Conservation (phyloP, 371 early-diverging fungal genomes). For the Circinella minor region DNA sequence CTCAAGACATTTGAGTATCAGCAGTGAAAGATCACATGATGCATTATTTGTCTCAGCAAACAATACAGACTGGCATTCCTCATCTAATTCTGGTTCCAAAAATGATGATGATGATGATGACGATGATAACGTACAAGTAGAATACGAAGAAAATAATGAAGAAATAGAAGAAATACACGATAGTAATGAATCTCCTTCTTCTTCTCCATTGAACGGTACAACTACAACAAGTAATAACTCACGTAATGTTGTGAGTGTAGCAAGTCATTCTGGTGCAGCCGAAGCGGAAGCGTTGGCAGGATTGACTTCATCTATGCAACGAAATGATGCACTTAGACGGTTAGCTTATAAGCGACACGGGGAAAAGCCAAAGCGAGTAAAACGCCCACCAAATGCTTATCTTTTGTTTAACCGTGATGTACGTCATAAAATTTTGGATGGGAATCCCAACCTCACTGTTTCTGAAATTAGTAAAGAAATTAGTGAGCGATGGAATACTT, state of each 20-base stretch:
- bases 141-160: not conserved
- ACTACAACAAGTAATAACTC: not conserved
- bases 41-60: not conserved
- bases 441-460: conserved; percentile 57
- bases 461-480: conserved; percentile 67
- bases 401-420: conserved; percentile 66
- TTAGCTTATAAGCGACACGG: not conserved
- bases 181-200: not conserved
- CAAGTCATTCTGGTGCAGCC: conserved; percentile 21
- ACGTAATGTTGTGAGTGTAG: conserved; percentile 16
- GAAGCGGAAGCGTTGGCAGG: conserved; percentile 24
- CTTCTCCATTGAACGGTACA: not conserved
- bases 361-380: conserved; percentile 35
- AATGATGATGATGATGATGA: conserved; percentile 5
- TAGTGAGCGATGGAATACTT: conserved; percentile 57
- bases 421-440: conserved; percentile 60
- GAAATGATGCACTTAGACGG: not conserved
- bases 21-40: not conserved
- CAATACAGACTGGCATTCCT: not conserved
- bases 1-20: not conserved
- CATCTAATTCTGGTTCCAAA: not conserved
- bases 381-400: conserved; percentile 73
- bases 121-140: not conserved
- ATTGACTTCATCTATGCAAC: not conserved
- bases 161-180: not conserved